Conservation (phyloP, 768 basidiomycete species). For the Suillus variegatus region DNA sequence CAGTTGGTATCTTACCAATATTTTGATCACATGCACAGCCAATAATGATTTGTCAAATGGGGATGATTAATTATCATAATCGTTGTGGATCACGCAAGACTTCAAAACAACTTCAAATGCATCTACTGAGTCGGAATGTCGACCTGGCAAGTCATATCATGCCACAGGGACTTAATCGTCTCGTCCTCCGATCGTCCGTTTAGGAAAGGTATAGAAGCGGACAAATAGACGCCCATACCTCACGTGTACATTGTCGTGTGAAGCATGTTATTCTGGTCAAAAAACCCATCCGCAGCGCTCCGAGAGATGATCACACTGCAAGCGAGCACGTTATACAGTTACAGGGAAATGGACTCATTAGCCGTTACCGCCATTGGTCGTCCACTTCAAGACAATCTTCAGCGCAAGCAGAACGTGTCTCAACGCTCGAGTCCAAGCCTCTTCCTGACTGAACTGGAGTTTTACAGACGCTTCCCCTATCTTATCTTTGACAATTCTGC, state of each 20-base stretch:
- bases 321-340: neutral
- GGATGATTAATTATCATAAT: neutral
- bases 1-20: neutral
- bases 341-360: slow-evolving; percentile 29
- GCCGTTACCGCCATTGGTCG: slow-evolving; percentile 74
- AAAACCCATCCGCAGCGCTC: neutral
- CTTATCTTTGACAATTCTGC: slow-evolving; percentile 87
- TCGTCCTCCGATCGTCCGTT: neutral
- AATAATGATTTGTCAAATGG: slow-evolving; percentile 10
- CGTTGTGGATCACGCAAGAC: neutral
- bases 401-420: slow-evolving; percentile 88
- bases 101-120: neutral
- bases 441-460: slow-evolving; percentile 92
- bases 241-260: neutral
- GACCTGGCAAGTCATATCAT: too few species aligned
- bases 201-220: neutral
- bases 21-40: neutral
- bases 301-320: slow-evolving; percentile 17
- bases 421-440: slow-evolving; percentile 92
- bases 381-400: slow-evolving; percentile 87
- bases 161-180: neutral
- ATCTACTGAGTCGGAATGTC: too few species aligned
- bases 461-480: slow-evolving; percentile 96
- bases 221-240: neutral
- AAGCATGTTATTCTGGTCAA: neutral